Evolutionary conservation across 495 filamentous ascomycete species (phyloP).

Genomic region (Amorphotheca resinae): DNA sequence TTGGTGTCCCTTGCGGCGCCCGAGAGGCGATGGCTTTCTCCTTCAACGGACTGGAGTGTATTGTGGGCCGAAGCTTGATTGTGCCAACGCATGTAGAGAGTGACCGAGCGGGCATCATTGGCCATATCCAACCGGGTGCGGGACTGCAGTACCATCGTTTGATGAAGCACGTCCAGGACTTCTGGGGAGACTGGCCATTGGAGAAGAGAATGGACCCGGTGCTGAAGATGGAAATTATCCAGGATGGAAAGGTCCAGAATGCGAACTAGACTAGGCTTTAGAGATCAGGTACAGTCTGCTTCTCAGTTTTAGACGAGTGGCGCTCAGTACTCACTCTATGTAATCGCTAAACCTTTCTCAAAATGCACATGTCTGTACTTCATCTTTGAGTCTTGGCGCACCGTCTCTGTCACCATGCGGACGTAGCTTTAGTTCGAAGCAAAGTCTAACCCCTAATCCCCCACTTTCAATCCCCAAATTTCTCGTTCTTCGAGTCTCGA

Average conservation of each 20-base stretch:
- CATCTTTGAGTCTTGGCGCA: too few relatives aligned
- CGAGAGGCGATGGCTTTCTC: slow-evolving; percentile 19
- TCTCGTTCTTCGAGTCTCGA: too few relatives aligned
- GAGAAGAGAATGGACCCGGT: slow-evolving; percentile 16
- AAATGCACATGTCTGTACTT: too few relatives aligned
- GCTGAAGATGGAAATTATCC: slow-evolving; percentile 11
- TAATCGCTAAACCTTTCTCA: too few relatives aligned
- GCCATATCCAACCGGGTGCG: slow-evolving; percentile 11
- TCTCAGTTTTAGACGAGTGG: too few relatives aligned
- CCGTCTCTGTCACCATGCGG: too few relatives aligned
- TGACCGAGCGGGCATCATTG: slow-evolving; percentile 9
- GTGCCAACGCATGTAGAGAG: slow-evolving; percentile 13
- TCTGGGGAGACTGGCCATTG: slow-evolving; percentile 12
- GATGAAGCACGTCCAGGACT: slow-evolving; percentile 15
- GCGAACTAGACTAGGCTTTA: not conserved
- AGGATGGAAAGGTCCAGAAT: not conserved
- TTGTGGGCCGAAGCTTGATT: slow-evolving; percentile 19
- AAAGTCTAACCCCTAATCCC: too few relatives aligned
- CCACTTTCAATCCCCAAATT: too few relatives aligned
- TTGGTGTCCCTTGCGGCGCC: slow-evolving; percentile 17
- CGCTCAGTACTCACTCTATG: too few relatives aligned
- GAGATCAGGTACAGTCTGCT: too few relatives aligned
- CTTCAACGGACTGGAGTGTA: slow-evolving; percentile 20
- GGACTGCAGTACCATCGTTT: slow-evolving; percentile 11
- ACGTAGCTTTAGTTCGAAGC: too few relatives aligned